phyloP scores from a whole-genome alignment of 179 eudicot genomes.

The Actinidia arguta region DNA sequence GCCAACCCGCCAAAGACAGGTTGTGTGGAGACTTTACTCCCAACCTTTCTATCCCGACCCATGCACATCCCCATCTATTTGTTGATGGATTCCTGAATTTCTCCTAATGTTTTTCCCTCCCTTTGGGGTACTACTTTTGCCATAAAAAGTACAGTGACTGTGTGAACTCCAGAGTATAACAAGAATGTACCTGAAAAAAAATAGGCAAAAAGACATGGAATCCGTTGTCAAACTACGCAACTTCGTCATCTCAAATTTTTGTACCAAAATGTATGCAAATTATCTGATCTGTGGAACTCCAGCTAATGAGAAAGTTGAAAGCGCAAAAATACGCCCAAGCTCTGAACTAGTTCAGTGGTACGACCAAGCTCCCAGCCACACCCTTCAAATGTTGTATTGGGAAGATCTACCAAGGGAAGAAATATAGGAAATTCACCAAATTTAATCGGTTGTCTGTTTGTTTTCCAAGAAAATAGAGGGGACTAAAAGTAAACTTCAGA shows the following conservation, averaged over 20 bases:
- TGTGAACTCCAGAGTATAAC: slow-evolving; percentile 49
- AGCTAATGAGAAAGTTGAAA: slow-evolving; percentile 83
- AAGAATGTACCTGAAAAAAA: slow-evolving; percentile 59
- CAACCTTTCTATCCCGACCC: no score
- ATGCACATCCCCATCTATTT: no score
- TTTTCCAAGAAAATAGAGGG: no score
- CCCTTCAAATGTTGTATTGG: slow-evolving; percentile 88
- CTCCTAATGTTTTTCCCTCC: slow-evolving; percentile 80
- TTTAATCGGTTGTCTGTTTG: no score
- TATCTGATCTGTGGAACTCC: slow-evolving; percentile 60
- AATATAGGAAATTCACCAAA: neutral
- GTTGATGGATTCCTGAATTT: slow-evolving; percentile 70
- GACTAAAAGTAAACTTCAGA: no score
- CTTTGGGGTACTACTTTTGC: slow-evolving; percentile 84
- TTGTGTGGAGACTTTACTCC: no score
- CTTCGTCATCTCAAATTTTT: no score
- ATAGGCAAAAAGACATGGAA: neutral
- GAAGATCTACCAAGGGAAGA: slow-evolving; percentile 61
- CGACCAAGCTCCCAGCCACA: slow-evolving; percentile 80
- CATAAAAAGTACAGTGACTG: slow-evolving; percentile 62
- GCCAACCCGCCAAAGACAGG: no score
- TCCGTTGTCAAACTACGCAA: neutral
- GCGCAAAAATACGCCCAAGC: slow-evolving; percentile 88
- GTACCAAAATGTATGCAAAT: no score
- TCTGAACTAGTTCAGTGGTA: slow-evolving; percentile 76